These are phyloP conservation scores for Fraxinus xanthoxyloides DNA, from an alignment of 305 asterid species.

Conservation along the genomic window DNA sequence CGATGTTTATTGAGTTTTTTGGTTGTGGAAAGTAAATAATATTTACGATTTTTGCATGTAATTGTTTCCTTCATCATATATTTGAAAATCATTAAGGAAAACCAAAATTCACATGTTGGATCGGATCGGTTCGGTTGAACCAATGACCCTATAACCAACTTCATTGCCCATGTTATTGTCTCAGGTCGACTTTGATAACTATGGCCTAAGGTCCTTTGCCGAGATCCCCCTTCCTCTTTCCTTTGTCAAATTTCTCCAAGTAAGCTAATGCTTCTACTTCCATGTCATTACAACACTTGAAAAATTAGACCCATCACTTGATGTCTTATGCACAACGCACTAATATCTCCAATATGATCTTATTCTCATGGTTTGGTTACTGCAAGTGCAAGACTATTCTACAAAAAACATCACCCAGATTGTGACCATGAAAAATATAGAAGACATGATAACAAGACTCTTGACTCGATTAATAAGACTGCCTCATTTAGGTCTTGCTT, in stretches of 20 bases:
- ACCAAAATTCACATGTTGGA: no score
- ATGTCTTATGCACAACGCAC: not conserved
- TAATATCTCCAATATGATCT: not conserved
- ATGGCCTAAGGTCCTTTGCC: not conserved
- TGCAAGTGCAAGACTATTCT: not conserved
- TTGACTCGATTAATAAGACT: not conserved
- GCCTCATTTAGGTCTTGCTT: not conserved
- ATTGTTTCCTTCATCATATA: no score
- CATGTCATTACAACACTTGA: not conserved
- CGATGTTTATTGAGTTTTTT: no score
- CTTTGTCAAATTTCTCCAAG: not conserved
- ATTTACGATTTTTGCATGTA: no score
- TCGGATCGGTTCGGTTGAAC: no score
- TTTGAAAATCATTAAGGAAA: no score
- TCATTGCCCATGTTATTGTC: no score
- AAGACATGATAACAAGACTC: not conserved
- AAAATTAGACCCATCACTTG: not conserved
- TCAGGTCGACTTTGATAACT: no score
- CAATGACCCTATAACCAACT: no score
- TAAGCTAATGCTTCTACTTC: no score
- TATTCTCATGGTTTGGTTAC: not conserved
- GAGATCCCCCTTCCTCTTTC: not conserved
- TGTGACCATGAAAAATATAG: not conserved
- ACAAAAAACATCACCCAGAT: not conserved
- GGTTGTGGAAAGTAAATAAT: no score